Conservation (phyloP, 768 basidiomycete species). For the Amanita polypyramis region DNA sequence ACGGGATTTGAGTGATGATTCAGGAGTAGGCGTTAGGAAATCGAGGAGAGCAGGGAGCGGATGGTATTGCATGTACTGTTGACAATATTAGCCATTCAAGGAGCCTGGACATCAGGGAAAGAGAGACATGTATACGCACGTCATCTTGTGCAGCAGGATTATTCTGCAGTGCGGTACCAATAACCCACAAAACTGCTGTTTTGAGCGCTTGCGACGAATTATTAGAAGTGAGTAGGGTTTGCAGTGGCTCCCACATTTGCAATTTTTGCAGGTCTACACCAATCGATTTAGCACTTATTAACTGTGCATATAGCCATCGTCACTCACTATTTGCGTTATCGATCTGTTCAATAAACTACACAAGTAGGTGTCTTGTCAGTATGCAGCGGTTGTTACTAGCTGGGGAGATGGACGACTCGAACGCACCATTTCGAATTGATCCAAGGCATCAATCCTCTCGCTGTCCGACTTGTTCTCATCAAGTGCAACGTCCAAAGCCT, state of each 20-base stretch:
- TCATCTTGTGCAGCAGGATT: conserved; percentile 76
- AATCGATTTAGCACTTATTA: neutral
- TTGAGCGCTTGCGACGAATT: conserved; percentile 50
- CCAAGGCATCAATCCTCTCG: conserved; percentile 58
- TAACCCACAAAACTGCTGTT: conserved; percentile 69
- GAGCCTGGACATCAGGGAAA: no score
- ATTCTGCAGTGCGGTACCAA: conserved; percentile 85
- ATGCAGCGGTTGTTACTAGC: neutral
- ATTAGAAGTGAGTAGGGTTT: conserved; percentile 46
- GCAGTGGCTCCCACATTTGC: conserved; percentile 71
- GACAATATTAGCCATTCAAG: neutral
- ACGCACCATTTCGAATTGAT: conserved; percentile 81
- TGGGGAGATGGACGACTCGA: neutral
- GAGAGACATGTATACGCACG: conserved; percentile 34
- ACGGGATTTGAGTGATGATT: conserved; percentile 41
- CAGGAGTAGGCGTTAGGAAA: conserved; percentile 43
- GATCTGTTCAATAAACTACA: conserved; percentile 74
- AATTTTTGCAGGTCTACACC: conserved; percentile 60
- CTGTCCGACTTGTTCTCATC: conserved; percentile 46
- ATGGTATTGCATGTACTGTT: conserved; percentile 50
- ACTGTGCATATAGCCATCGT: neutral
- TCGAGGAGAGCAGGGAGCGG: conserved; percentile 57
- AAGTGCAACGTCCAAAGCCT: conserved; percentile 53
- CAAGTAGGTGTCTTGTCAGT: no score
- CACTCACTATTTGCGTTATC: conserved; percentile 79